Evolutionary conservation across 495 filamentous ascomycete species (phyloP), one percentile per base, ranked within the genome.

Genomic region (Penicillium bovifimosum): DNA sequence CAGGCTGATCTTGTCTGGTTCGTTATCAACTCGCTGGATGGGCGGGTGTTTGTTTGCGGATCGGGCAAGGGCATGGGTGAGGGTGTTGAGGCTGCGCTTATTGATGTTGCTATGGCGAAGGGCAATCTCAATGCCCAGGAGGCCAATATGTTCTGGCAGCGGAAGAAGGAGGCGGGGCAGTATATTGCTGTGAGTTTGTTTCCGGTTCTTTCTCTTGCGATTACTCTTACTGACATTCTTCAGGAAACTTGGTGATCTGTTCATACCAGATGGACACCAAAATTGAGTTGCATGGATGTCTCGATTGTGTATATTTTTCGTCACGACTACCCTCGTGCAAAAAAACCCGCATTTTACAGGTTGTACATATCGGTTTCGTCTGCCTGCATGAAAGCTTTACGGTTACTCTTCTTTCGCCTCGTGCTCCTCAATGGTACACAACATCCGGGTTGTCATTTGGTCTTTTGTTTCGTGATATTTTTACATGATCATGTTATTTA

Each of bases 1-100:
- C 93, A 96, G 66, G 90, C 90, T 3, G 92, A 98, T 66, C 77
- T 97, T 16, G 93, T 98, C 14, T 98, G 95, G 93, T 91, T 85
- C 63, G 87, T 97, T 45, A 86, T 96, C 72, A 96, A 96, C 66
- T 80, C 89, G 18, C 74, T 96, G 8, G 93, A 98, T 61, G 93
- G 93, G 0, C 80, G 93, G 9, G 83, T 98, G 13, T 98, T 97
- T 65, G 93, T 98, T 27, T 97, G 95, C 61, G 93, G 93, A 16
- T 91, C 86, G 62, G 87, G 82, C 53, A 88, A 90, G 74, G 93
- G 93, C 6, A 98, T 98, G 93, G 93, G 93, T 35, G 93, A 97
- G 65, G 95, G 93, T 13, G 93, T 98, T 0, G 88, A 96, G 68
- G 75, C 79, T 47, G 86, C 89, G 2, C 75, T 95, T 13, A 73